Base-by-base conservation (phyloP, 108 stramenopile genomes). In the Cyclotella sp. region DNA sequence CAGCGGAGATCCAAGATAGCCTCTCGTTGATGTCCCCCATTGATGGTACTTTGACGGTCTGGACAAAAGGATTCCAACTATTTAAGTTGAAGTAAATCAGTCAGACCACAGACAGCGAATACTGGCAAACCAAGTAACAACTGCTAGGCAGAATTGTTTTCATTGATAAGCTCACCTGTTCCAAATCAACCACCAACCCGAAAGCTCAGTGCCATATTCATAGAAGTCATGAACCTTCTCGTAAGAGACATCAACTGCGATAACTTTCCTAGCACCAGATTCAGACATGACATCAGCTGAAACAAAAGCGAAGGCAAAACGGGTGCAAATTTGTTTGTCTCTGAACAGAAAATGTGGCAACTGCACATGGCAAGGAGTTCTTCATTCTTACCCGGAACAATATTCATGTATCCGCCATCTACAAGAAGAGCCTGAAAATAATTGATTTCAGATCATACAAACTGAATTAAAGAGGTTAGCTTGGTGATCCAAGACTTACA, bases 341-440 rank as follows among this genome's bases (percentile, higher is more conserved):
- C 1, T 49, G 3, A n/a, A n/a, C 18, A 49, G 3, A n/a, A 9
- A 3, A n/a, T n/a, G 47, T 49, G 47, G n/a, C 9, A 49, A 49
- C 47, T 49, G 34, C 34, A 34, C 1, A 8, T 51, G 49, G 49
- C 49, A 19, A 19, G 19, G 8, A 7, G 8, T 19, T 51, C 49
- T 7, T 19, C 49, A 19, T 19, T 51, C 49, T 58, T 28, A 58
- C 55, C 55, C 2, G 90, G 90, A 16, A 86, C 26, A 19, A 76
- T 59, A 75, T 88, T 88, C 76, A 86, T 79, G 79, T 91, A 91
- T 8, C 84, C 90, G 18, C 90, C 90, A 59, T 91, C 90, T 10
- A 88, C 83, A 10, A 88, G 79, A 53, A 85, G 64, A 3, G 64
- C 44, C 34, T 34, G n/a, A 34, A 34, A 34, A 34, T 6, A 6